phyloP scores from a whole-genome alignment of 441 rosid genomes.

The Viola pubescens region DNA sequence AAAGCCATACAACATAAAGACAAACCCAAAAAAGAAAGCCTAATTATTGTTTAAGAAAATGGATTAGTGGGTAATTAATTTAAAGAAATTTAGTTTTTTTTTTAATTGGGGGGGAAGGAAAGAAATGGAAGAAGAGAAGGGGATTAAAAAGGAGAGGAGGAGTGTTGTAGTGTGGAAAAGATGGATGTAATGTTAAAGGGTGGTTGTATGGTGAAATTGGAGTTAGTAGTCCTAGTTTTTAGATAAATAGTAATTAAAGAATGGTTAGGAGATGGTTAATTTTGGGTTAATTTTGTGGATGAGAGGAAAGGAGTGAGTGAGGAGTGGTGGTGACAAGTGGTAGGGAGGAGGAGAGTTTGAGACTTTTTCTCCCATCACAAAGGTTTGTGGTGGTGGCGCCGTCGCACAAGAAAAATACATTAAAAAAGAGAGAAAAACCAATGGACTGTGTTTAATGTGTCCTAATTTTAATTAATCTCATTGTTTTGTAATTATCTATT shows the following conservation, averaged over 20 bases:
- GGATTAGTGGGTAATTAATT: too few species aligned
- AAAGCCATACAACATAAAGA: constrained; percentile 34
- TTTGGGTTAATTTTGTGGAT: constrained; percentile 32
- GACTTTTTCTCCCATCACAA: constrained; percentile 43
- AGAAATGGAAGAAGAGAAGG: constrained; percentile 8
- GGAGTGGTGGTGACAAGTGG: constrained; percentile 48
- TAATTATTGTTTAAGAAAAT: too few species aligned
- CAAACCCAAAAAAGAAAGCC: neutral
- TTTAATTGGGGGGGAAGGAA: neutral
- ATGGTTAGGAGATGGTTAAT: constrained; percentile 20
- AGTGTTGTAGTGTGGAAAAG: constrained; percentile 38
- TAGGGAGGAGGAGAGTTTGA: constrained; percentile 25
- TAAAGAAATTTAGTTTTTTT: too few species aligned
- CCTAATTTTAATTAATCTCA: neutral
- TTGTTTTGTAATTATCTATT: neutral
- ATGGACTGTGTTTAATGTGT: constrained; percentile 8
- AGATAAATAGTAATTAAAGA: constrained; percentile 17
- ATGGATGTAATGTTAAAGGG: constrained; percentile 16
- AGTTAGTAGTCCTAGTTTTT: constrained; percentile 39
- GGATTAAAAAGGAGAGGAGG: constrained; percentile 8
- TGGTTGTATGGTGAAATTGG: constrained; percentile 31
- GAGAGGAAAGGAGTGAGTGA: constrained; percentile 12
- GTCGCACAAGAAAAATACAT: constrained; percentile 27
- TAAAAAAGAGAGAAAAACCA: constrained; percentile 10
- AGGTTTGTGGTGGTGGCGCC: constrained; percentile 31